These are phyloP conservation scores for Chrysoporthe puriensis DNA, from an alignment of 2,329 filamentous ascomycete species.

Conservation along the genomic window DNA sequence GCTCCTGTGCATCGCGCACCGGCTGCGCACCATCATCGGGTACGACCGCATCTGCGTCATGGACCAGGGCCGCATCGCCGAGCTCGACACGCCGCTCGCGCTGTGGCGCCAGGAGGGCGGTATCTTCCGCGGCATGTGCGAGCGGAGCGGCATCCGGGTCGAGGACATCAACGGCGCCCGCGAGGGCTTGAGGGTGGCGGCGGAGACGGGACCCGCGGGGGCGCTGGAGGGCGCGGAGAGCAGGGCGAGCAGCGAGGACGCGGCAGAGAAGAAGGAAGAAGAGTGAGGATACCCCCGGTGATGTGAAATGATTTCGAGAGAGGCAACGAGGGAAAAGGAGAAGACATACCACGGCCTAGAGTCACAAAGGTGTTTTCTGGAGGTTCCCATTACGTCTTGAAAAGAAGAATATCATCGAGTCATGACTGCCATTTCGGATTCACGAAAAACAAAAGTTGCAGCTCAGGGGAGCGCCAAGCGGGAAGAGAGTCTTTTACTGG, in stretches of 20 bases:
- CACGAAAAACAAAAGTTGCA: no score
- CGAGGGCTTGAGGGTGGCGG: slow-evolving; percentile 37
- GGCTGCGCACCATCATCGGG: slow-evolving; percentile 86
- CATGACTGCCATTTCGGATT: no score
- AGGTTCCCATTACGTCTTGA: no score
- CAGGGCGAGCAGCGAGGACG: slow-evolving; percentile 18
- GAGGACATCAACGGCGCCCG: slow-evolving; percentile 57
- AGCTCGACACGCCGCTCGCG: slow-evolving; percentile 76
- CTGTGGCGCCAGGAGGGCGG: slow-evolving; percentile 72
- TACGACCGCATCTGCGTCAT: slow-evolving; percentile 98
- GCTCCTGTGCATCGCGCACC: slow-evolving; percentile 88
- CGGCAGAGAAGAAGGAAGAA: slow-evolving; percentile 13
- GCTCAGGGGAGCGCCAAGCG: no score
- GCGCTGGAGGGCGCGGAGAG: neutral
- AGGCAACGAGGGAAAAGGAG: neutral
- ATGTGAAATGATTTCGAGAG: neutral
- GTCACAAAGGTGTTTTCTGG: no score
- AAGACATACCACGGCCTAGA: neutral
- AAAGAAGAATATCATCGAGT: no score
- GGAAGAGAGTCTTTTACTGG: no score
- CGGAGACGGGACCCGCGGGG: neutral
- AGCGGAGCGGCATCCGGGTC: slow-evolving; percentile 74
- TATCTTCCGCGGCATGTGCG: slow-evolving; percentile 90
- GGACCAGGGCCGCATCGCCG: slow-evolving; percentile 85
- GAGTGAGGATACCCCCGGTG: neutral